A percentile compares a stretch with the other conserved stretches of the same genome.
Conservation (phyloP, 2,329 filamentous ascomycete species). For the Catunica adiposa region DNA sequence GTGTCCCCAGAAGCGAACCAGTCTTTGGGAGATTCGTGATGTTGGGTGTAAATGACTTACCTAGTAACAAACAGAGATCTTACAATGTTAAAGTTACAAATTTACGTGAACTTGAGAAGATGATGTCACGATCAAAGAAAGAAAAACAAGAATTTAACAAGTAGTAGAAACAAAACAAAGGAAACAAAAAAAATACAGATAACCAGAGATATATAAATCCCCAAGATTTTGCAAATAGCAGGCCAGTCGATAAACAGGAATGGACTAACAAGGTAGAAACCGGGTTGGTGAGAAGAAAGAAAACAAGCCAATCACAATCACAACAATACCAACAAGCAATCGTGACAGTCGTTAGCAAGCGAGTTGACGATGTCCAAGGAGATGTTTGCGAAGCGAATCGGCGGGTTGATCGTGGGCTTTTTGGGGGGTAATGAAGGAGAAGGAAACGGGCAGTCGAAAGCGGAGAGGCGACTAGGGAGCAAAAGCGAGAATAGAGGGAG, state of each 20-base stretch:
- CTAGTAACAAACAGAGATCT: not conserved
- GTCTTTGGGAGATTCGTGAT: not conserved
- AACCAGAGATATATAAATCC: not conserved
- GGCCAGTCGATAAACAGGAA: not conserved
- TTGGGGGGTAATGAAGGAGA: not conserved
- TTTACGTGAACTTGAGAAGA: not conserved
- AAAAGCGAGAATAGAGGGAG: not conserved
- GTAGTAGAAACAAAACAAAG: not conserved
- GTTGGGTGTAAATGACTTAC: not conserved
- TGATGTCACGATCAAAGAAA: slow-evolving; percentile 3
- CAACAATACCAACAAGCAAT: not conserved
- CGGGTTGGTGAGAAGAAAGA: not conserved
- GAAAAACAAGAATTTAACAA: slow-evolving; percentile 1
- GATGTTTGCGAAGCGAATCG: not conserved
- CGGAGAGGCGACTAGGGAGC: not conserved
- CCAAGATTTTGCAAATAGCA: not conserved
- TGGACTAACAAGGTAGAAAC: not conserved
- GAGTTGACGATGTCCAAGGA: not conserved
- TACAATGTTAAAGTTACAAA: not conserved
- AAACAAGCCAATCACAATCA: not conserved
- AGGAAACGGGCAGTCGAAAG: not conserved
- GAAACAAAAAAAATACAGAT: slow-evolving; percentile 6
- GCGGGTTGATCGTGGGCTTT: not conserved
- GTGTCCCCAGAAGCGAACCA: too few relatives aligned
- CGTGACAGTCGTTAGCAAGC: not conserved